Evolutionary conservation across 352 stramenopile genomes (phyloP), one percentile per base, ranked within the genome.

Genomic region (Globisporangium lucens): DNA sequence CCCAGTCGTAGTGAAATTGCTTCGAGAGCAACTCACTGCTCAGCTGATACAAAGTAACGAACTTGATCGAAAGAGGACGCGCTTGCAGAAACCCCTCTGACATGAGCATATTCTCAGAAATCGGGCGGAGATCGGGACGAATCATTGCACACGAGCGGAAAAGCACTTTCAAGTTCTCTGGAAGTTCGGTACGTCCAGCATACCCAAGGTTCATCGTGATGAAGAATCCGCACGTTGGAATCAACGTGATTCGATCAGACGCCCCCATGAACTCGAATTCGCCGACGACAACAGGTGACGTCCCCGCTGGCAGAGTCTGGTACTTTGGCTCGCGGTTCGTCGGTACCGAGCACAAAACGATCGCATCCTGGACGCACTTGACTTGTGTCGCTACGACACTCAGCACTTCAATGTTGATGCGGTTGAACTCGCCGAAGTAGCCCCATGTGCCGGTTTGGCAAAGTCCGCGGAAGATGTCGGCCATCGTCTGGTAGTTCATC

Each of bases 181-280:
- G 89, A 5, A 97, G 78, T 61, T 97, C 87, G 0, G 85, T 94
- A 4, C 87, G 85, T 12, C 86, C 94, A 12, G 91, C 90, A 61
- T 98, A 98, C 7, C 94, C 94, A 9, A 93, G 94, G 75, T 98
- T 98, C 94, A 98, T 98, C 9, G 94, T 98, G 67, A 98, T 98
- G 73, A 97, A 98, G 74, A 98, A 97, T 4, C 92, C 92, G 56
- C 88, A 95, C 1, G 87, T 96, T 12, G 88, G 88, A 46, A 96
- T 95, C 33, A 96, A 65, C 4, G 85, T 94, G 69, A 95, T 95
- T 7, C 85, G 81, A 58, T 96, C 89, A 0, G 87, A 94, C 8
- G 85, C 79, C 0, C 88, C 89, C 87, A 96, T 95, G 60, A 96
- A 96, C 61, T 94, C 87, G 38, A 94, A 96, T 56, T 95, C 85